Evolutionary conservation across 257 asterid genomes (phyloP), one percentile per base, ranked within the genome.

Genomic region (Linderniella brevidens): DNA sequence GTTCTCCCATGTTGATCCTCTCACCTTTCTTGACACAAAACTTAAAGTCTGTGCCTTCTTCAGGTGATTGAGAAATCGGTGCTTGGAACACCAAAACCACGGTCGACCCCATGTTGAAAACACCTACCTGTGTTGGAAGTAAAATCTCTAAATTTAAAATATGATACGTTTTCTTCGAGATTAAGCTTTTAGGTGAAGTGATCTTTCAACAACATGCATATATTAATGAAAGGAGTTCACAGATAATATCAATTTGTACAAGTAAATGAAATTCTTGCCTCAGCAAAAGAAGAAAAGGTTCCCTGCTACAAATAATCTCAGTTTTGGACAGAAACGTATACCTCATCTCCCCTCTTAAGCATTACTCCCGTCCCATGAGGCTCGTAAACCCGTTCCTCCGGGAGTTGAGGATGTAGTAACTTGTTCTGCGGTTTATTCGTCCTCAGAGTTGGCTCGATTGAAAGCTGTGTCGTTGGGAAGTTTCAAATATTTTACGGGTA

Each of bases 21-120:
- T 67, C 90, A 11, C 95, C 95, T 48, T 37, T 73, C 46, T 74
- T 62, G 35, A 88, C 57, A 52, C 70, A 67, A 57, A 88, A 88
- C 56, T 57, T 72, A 69, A 88, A 88, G 15, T 84, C 81, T 5
- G 78, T 57, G 59, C 53, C 7, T 41, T 59, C 52, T 45, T 49
- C 46, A 35, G 64, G 36, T 17, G 80, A 62, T 36, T 55, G 50
- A 35, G 67, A 51, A 17, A 53, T 64, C 1, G 92, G 95, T 53
- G 95, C 95, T 77, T 84, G 94, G 67, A 88, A 88, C 37, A 88
- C 77, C n/a, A 88, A 57, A 60, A 88, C 94, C 60, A 84, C 98
- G 0, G 98, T 88, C 11, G 98, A 88, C 49, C 98, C 98, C 95
- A 88, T 78, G 61, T 80, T 88, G 74, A 88, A 88, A 51, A 92